Percentiles rank a stretch among this genome's conserved stretches.
These are phyloP conservation scores for Xanthoceras sorbifolium DNA, from an alignment of 345 rosid genomes.

Conservation along the genomic window DNA sequence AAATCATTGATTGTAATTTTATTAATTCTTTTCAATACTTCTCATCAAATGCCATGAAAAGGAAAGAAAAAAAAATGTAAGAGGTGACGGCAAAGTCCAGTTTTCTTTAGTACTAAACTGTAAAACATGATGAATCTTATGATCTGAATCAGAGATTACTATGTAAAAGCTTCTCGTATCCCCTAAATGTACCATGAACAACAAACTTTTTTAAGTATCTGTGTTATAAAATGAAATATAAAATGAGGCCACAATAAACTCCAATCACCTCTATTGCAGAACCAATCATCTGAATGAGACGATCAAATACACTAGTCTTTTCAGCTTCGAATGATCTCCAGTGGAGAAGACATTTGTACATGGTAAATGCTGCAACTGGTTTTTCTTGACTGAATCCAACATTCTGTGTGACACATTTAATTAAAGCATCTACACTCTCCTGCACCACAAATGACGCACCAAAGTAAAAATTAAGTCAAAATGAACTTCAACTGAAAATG, in stretches of 20 bases:
- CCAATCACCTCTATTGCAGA: conserved; percentile 79
- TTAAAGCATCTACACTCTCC: conserved; percentile 75
- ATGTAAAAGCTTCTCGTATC: conserved; percentile 1
- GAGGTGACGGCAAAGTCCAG: neutral
- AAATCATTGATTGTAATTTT: neutral
- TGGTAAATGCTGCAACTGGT: conserved; percentile 83
- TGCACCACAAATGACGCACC: conserved; percentile 31
- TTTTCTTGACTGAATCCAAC: conserved; percentile 76
- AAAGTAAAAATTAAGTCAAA: conserved; percentile 15
- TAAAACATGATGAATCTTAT: neutral
- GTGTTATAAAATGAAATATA: neutral
- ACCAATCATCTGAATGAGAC: conserved; percentile 85
- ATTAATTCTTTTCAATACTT: conserved; percentile 1
- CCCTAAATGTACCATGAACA: neutral
- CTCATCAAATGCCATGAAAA: neutral
- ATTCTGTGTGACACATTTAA: conserved; percentile 59
- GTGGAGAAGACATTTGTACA: conserved; percentile 87
- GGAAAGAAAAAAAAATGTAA: neutral
- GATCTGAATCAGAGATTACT: neutral
- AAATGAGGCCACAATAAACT: conserved; percentile 18
- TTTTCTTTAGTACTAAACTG: neutral
- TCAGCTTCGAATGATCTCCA: conserved; percentile 94
- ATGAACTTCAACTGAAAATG: neutral
- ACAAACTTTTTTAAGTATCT: neutral
- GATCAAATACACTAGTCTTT: conserved; percentile 89